A percentile compares a stretch with the other conserved stretches of the same genome.
Evolutionary conservation across 148 eudicot genomes (phyloP).

Genomic region (Fagopyrum homotropicum): DNA sequence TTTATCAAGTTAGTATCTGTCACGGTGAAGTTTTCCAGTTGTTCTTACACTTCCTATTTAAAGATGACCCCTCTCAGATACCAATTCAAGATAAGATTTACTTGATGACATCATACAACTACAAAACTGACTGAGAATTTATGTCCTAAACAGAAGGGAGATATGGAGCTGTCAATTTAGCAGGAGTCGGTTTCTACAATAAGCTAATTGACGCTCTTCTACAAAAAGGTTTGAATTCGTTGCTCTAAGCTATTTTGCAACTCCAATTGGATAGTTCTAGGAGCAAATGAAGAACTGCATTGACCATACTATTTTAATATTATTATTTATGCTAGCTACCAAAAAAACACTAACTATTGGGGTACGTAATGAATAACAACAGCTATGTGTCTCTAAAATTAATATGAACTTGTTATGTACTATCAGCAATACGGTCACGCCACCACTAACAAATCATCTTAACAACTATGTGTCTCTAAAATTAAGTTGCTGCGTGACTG

Average conservation of each 20-base stretch:
- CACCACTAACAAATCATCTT: not conserved
- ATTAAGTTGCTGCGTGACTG: no score
- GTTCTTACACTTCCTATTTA: not conserved
- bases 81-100: not conserved
- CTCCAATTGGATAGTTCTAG: not conserved
- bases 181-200: slow-evolving; percentile 45
- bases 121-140: not conserved
- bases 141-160: slow-evolving; percentile 43
- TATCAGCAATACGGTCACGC: not conserved
- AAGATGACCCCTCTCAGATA: not conserved
- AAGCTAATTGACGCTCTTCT: slow-evolving; percentile 52
- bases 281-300: not conserved
- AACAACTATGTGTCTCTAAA: no score
- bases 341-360: not conserved
- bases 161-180: slow-evolving; percentile 47
- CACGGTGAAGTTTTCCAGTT: not conserved
- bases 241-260: not conserved
- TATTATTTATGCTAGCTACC: no score
- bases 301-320: not conserved
- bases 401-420: not conserved
- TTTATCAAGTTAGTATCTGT: slow-evolving; percentile 48
- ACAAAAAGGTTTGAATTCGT: slow-evolving; percentile 31
- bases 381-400: not conserved
- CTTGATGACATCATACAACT: not conserved
- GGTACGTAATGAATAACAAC: not conserved